Evolutionary conservation across 768 basidiomycete species (phyloP).

Genomic region (Xerocomellus dryophilus): DNA sequence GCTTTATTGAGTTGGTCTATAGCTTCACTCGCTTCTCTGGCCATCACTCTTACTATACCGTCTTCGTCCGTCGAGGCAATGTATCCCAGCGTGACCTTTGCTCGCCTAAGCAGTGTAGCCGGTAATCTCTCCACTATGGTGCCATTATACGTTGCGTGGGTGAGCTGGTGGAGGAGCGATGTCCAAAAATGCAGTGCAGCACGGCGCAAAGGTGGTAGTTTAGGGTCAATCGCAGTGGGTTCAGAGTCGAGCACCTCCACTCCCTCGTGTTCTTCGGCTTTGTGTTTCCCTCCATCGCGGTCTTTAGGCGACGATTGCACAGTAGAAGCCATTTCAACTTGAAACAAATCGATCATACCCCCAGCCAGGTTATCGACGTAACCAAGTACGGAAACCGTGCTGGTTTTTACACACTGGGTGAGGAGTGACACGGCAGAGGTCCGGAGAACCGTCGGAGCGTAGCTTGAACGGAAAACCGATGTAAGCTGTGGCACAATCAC

Average conservation of each 20-base stretch:
- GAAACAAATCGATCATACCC: slow-evolving; percentile 75
- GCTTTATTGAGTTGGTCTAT: slow-evolving; percentile 50
- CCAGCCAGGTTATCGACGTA: slow-evolving; percentile 61
- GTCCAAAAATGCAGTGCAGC: slow-evolving; percentile 83
- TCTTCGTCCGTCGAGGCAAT: slow-evolving; percentile 72
- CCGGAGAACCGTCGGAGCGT: slow-evolving; percentile 72
- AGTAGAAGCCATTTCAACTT: slow-evolving; percentile 49
- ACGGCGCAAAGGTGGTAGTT: slow-evolving; percentile 78
- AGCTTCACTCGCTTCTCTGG: slow-evolving; percentile 61
- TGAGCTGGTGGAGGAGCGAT: slow-evolving; percentile 60
- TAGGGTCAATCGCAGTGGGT: slow-evolving; percentile 56
- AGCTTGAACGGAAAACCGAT: slow-evolving; percentile 51
- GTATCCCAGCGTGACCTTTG: slow-evolving; percentile 63
- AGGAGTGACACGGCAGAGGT: slow-evolving; percentile 68
- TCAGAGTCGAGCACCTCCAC: slow-evolving; percentile 45
- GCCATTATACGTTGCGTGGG: slow-evolving; percentile 47
- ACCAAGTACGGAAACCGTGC: slow-evolving; percentile 56
- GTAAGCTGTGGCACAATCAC: slow-evolving; percentile 72
- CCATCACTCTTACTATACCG: slow-evolving; percentile 67
- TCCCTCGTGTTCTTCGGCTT: slow-evolving; percentile 8
- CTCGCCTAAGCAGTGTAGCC: slow-evolving; percentile 42
- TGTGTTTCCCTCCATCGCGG: slow-evolving; percentile 8
- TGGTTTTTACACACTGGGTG: slow-evolving; percentile 66
- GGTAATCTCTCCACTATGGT: slow-evolving; percentile 18
- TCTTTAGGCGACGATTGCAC: slow-evolving; percentile 15